phyloP scores from a whole-genome alignment of 202 grass and related monocot species.

The Schoenoplectus triqueter region DNA sequence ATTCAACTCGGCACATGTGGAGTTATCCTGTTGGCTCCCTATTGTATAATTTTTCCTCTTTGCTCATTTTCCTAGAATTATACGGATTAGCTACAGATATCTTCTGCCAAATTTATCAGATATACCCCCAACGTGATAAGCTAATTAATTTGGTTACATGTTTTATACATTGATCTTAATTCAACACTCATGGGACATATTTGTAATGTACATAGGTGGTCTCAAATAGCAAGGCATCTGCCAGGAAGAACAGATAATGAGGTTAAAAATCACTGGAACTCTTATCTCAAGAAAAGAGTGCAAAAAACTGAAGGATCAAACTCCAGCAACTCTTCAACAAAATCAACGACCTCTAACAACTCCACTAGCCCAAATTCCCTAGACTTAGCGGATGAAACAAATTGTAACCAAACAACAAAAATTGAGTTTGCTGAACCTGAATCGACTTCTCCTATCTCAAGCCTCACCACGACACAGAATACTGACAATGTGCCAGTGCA shows the following conservation, averaged over 20 bases:
- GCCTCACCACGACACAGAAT: conserved; percentile 34
- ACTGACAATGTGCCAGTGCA: conserved; percentile 40
- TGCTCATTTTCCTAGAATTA: neutral
- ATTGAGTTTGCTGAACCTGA: conserved; percentile 49
- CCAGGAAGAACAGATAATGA: conserved; percentile 94
- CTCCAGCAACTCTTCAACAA: conserved; percentile 29
- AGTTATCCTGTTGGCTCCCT: conserved; percentile 19
- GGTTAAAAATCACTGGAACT: conserved; percentile 99
- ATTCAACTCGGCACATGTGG: conserved; percentile 35
- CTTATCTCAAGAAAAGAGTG: conserved; percentile 92
- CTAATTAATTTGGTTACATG: neutral
- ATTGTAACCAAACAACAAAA: conserved; percentile 40
- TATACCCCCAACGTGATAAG: neutral
- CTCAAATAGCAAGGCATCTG: conserved; percentile 84
- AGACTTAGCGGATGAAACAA: conserved; percentile 35
- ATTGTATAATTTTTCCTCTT: neutral
- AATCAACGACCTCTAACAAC: conserved; percentile 43
- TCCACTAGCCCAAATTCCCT: conserved; percentile 27
- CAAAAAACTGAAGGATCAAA: conserved; percentile 42
- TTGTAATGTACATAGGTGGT: conserved; percentile 60
- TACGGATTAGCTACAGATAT: neutral
- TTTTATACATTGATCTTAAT: conserved; percentile 1
- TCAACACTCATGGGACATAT: conserved; percentile 7
- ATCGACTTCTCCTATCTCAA: conserved; percentile 57
- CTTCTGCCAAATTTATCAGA: conserved; percentile 17